Evolutionary conservation across 2,329 filamentous ascomycete species (phyloP), one percentile per base, ranked within the genome.

Genomic region (Erysiphe neolycopersici): DNA sequence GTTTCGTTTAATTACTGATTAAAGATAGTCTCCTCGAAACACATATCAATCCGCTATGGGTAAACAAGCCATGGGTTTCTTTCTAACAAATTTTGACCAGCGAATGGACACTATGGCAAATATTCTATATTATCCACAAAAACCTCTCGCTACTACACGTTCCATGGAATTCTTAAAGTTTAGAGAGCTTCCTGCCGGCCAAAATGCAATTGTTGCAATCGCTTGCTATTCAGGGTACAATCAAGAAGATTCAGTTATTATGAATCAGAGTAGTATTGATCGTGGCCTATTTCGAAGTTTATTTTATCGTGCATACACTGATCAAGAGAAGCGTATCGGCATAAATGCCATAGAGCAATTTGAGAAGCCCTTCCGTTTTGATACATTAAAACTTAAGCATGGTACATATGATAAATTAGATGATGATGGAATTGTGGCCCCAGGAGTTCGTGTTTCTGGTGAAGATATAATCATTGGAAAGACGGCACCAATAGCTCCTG

Each of bases 31-130:
- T 49, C 89, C 89, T 51, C 79, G 89, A 79, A 98, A 98, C 59
- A 95, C 87, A 4, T 98, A 94, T 61, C 87, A 95, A 63, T 94
- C 87, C 54, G 89, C 89, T 58, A 98, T 98, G 89, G 89, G 91
- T 66, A 98, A 98, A 64, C 89, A 98, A 71, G 89, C 89, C 48
- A 98, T 98, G 91, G 89, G 91, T 57, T 85, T 95, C 54, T 94
- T 93, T 65, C 68, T 98, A 45, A 98, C 91, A 12, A 98, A 98
- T 59, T 98, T 92, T 60, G 78, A 82, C 36, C 76, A 87, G 48
- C 84, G 89, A 49, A 95, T 98, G 87, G 89, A 98, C 57, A 98
- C 89, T 4, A 98, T 98, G 89, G 80, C 87, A 53, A 98, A 98
- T 54, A 92, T 98, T 58, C 73, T 98, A 4, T 98, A 98, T 62